Evolutionary conservation across 192 early-diverging fungal genomes (phyloP), one percentile per base, ranked within the genome.

Genomic region (Linnemannia elongata): DNA sequence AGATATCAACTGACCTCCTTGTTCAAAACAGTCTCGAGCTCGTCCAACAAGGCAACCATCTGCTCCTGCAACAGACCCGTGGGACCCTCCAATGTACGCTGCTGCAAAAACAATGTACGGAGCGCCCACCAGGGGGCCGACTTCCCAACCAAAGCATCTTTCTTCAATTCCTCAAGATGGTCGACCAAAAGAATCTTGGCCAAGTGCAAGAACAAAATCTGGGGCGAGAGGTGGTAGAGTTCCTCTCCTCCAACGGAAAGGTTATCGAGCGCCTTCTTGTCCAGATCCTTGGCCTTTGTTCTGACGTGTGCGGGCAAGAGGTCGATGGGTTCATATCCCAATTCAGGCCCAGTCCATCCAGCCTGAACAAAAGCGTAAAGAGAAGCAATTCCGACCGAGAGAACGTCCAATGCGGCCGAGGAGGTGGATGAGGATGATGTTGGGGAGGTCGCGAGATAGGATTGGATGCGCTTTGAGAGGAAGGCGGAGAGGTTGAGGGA

Each of bases 331-430:
- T 95, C 92, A 12, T 95, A 85, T 15, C 87, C 85, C 17, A 98
- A 63, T 9, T 89, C 81, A 10, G 98, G 98, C 7, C 98, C 98
- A 1, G 98, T 99, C 96, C 96, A 98, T 74, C 92, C 93, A 44
- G 91, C 89, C 89, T 99, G 97, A 27, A 97, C 80, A 90, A 99
- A 99, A 27, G 92, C 89, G 41, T 94, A 93, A n/a, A 99, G 90
- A 44, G 91, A 91, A 2, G 95, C 94, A 33, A 94, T 91, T 47
- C 91, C 96, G 17, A 97, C 79, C 33, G 77, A 77, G 33, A 95
- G 87, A 17, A 95, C 70, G 24, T 90, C 74, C 49, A 91, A 72
- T 27, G 72, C n/a, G 17, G 78, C 72, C 33, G 82, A 78, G 39
- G 82, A 75, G 74, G 69, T 78, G 27, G 71, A n/a, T 4, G 75